Base-by-base conservation (phyloP, 768 basidiomycete species). In the Termitomyces sp. region DNA sequence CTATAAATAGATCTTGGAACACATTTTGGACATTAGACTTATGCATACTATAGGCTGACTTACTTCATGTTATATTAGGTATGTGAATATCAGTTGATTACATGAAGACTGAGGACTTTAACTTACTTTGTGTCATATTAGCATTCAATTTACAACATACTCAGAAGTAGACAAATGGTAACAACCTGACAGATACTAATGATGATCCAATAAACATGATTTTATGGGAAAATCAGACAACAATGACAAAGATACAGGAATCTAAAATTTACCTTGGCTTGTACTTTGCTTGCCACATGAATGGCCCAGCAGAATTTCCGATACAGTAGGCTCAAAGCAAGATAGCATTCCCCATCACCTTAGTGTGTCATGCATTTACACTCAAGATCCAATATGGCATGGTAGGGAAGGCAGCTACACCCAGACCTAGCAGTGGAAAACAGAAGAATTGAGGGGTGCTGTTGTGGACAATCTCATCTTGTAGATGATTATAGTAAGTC, bases 221-320 rank as follows among this genome's bases (percentile, higher is more conserved):
- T 87, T 44, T 86, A 12, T 21, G 10, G 32, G 54, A 25, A 5
- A 32, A 12, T 54, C 17, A 54, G 46, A 16, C 39, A 17, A 10
- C 1, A 12, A 16, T 1, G n/a, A 14, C 3, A 14, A 5, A 39
- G 11, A n/a, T 19, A 17, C 12, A 11, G 30, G 14, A 14, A 5
- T 16, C 17, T 25, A 1, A 3, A 35, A 2, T 25, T 2, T 56
- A 85, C 85, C 85, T 78, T 5, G 87, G 88, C 59, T 77, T 79
- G 64, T 87, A 89, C 66, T 80, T 72, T 0, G 73, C 72, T 64
- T 84, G 79, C 88, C 88, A 91, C 85, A 90, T 88, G 63, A 88
- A 86, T 0, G 88, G 87, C 17, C 81, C 83, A 2, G 79, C 80
- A 2, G 86, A 72, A 58, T 91, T 89, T 7, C 80, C 82, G 34